Evolutionary conservation across 1,284 basidiomycete species (phyloP).

Genomic region (Malassezia yamatoensis): DNA sequence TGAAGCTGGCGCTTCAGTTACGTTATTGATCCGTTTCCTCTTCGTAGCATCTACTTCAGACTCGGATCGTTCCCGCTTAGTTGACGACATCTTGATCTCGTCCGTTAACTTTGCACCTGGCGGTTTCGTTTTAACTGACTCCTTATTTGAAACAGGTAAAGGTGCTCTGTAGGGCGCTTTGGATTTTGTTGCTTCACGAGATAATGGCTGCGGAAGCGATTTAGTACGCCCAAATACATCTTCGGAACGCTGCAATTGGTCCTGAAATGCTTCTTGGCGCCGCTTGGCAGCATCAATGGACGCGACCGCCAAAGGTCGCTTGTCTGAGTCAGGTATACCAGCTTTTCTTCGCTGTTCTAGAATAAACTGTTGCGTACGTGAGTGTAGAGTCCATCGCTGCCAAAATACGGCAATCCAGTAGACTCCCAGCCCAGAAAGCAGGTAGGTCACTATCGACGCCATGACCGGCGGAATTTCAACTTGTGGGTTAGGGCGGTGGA

Average conservation of each 20-base stretch:
- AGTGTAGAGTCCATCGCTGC: conserved; percentile 10
- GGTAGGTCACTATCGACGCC: conserved; percentile 1
- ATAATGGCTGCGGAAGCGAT: background rate
- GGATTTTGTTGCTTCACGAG: no score
- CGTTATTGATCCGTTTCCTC: background rate
- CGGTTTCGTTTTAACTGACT: no score
- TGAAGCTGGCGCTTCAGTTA: no score
- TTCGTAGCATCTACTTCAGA: no score
- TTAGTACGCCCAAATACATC: conserved; percentile 12
- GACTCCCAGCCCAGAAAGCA: conserved; percentile 5
- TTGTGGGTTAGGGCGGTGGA: background rate
- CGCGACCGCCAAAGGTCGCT: conserved; percentile 7
- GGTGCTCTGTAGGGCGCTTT: no score
- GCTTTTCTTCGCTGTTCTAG: conserved; percentile 16
- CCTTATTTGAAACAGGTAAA: no score
- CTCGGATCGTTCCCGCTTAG: no score
- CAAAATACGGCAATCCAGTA: conserved; percentile 10
- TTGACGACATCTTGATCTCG: no score
- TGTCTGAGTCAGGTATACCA: conserved; percentile 15
- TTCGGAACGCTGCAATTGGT: conserved; percentile 1
- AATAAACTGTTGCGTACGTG: conserved; percentile 9
- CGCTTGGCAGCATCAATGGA: conserved; percentile 9
- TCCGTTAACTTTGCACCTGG: no score
- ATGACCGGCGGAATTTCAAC: background rate
- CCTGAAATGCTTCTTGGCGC: conserved; percentile 5